phyloP scores from a whole-genome alignment of 1,284 basidiomycete species.

The Trichosporon ovoides region DNA sequence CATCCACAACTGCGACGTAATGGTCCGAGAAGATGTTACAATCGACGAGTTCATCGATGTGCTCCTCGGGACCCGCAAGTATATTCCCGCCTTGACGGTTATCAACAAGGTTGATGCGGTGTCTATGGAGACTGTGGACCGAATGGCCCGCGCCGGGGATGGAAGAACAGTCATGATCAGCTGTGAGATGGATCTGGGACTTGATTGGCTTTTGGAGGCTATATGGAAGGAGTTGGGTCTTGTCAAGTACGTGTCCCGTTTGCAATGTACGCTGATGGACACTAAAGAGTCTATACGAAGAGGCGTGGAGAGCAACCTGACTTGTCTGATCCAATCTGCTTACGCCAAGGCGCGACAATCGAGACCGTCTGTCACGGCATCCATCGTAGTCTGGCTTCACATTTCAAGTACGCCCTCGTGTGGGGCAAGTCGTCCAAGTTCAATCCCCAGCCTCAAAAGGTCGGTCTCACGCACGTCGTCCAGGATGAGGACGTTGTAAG shows the following conservation, averaged over 20 bases:
- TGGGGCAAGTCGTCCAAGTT: conserved; percentile 92
- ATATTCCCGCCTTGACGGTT: conserved; percentile 84
- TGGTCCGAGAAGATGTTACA: conserved; percentile 94
- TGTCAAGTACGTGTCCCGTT: conserved; percentile 56
- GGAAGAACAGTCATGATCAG: conserved; percentile 76
- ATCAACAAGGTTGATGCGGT: conserved; percentile 92
- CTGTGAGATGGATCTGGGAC: conserved; percentile 83
- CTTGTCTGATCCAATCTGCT: conserved; percentile 80
- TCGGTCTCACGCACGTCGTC: conserved; percentile 76
- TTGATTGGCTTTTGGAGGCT: conserved; percentile 79
- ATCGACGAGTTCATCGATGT: conserved; percentile 98
- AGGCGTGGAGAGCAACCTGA: conserved; percentile 92
- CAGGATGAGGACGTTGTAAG: conserved; percentile 84
- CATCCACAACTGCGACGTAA: conserved; percentile 91
- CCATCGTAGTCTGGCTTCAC: conserved; percentile 81
- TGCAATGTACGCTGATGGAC: not conserved
- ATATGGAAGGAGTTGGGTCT: conserved; percentile 84
- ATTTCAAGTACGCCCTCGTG: conserved; percentile 81
- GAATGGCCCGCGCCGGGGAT: conserved; percentile 77
- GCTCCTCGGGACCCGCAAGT: conserved; percentile 85
- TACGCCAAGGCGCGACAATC: conserved; percentile 85
- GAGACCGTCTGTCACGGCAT: conserved; percentile 92
- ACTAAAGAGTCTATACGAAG: conserved; percentile 85
- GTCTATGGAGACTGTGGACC: conserved; percentile 82
- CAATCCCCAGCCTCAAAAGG: conserved; percentile 87